phyloP scores from a whole-genome alignment of 1,139 yeast species.

The Oligophagozyma castellii region DNA sequence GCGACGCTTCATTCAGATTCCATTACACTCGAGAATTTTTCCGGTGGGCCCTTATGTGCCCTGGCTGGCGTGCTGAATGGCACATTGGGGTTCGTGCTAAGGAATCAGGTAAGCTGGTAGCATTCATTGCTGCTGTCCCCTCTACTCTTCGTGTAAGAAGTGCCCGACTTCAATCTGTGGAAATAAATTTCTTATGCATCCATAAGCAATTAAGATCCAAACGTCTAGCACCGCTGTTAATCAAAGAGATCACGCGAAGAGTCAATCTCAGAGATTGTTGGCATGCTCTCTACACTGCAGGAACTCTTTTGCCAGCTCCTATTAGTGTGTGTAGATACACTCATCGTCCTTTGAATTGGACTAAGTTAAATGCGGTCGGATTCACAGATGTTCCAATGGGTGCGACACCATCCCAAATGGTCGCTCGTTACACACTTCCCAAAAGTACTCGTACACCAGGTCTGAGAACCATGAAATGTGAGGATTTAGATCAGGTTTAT shows the following conservation, averaged over 20 bases:
- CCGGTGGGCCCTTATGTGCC: slow-evolving; percentile 89
- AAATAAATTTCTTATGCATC: slow-evolving; percentile 84
- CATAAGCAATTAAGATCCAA: slow-evolving; percentile 91
- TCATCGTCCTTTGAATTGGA: slow-evolving; percentile 92
- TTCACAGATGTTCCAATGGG: slow-evolving; percentile 69
- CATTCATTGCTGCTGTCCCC: slow-evolving; percentile 88
- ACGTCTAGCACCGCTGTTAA: slow-evolving; percentile 84
- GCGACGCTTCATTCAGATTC: slow-evolving; percentile 83
- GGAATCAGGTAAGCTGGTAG: slow-evolving; percentile 63
- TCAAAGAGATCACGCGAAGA: slow-evolving; percentile 87
- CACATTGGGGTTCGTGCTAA: slow-evolving; percentile 86
- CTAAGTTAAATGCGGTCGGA: slow-evolving; percentile 77
- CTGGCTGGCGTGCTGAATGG: slow-evolving; percentile 87
- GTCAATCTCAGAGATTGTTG: slow-evolving; percentile 74
- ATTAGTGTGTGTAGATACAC: slow-evolving; percentile 82
- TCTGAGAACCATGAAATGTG: slow-evolving; percentile 45
- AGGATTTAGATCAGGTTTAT: slow-evolving; percentile 54
- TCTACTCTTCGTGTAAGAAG: slow-evolving; percentile 51
- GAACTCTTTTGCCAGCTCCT: slow-evolving; percentile 83
- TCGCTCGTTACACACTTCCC: slow-evolving; percentile 65
- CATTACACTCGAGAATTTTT: slow-evolving; percentile 74
- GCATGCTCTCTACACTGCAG: slow-evolving; percentile 96
- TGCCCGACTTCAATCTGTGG: slow-evolving; percentile 52
- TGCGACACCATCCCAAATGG: slow-evolving; percentile 69
- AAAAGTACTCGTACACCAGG: slow-evolving; percentile 42